Evolutionary conservation across 2,329 filamentous ascomycete species (phyloP), one percentile per base, ranked within the genome.

Genomic region (Chaetothyriales sp.): DNA sequence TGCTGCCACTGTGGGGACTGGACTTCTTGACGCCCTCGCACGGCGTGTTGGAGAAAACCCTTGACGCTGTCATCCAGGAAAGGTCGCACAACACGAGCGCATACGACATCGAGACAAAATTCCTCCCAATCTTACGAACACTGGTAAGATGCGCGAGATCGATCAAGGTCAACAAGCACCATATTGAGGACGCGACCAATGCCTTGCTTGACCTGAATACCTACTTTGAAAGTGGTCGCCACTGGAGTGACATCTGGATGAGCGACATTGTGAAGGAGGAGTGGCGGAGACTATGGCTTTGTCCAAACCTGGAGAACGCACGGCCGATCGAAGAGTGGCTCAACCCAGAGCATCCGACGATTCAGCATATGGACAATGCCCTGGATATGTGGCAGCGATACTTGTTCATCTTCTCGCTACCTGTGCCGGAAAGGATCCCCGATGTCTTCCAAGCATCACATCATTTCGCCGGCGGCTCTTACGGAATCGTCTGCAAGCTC

Each of bases 361-460:
- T 70, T 25, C 56, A 60, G 0, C 63, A 67, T 5, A 61, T 70
- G 9, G 66, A 69, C 43, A 61, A 64, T 33, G 67, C 67, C 2
- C 47, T 70, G 44, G 66, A 69, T 49, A 60, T 70, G 5, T 70
- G 67, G 67, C 67, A 65, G 52, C 64, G 67, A n/a, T 70, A 70
- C 44, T 66, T 73, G 29, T 75, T 79, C 65, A 77, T 79, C 53
- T 79, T 78, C 63, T 77, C 76, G 0, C 74, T 79, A 19, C 74
- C 73, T 1, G 73, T 78, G 4, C 76, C 76, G 0, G 74, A 77
- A 46, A 71, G 74, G 54, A 72, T 77, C 22, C 78, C 78, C 0
- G 71, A 70, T n/a, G 76, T 81, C 3, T 81, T 81, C 62, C 78
- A 82, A 62, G 77, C 77, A 28, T 80, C 78, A 2, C 78, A 82